Base-by-base conservation (phyloP, 306 rosid species). In the Canavalia ensiformis region DNA sequence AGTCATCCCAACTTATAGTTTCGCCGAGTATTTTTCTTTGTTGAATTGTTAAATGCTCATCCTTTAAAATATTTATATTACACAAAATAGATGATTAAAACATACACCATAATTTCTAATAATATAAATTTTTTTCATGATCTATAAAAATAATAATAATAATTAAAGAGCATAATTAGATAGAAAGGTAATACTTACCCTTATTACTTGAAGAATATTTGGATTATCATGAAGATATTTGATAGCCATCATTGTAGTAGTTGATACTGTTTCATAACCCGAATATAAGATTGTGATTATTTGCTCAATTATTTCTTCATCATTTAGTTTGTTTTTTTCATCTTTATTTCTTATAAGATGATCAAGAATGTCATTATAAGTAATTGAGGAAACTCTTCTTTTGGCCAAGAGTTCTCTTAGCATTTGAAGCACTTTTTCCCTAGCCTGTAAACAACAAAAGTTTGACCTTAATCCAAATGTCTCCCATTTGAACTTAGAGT, bases 191-290 rank as follows among this genome's bases (percentile, higher is more conserved):
- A 6, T 18, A 47, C 86, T 8, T 41, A 91, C 98, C 79, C 93
- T 85, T 18, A 91, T 76, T 59, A 79, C 85, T 56, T 91, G 81
- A 60, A 93, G 94, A 75, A 66, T 89, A 70, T 60, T 81, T 18
- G 98, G 98, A 74, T 91, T 86, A 84, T 93, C 94, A 82, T 82
- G 88, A 51, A 93, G 91, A 55, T 85, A 93, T 68, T 91, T 91
- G 63, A 91, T 84, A 64, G 93, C 86, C 98, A 93, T 93, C 97
- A 93, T 91, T n/a, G 97, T 83, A 18, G 97, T 91, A 1, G 91
- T 88, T 5, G 98, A 93, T 54, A 93, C 98, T 29, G 97, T 93
- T 85, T 93, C 98, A 64, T 87, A 93, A n/a, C 98, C 94, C 1
- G 98, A 93, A 54, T 93, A 89, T 67, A 93, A 35, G 29, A 93